Base-by-base conservation (phyloP, 768 basidiomycete genomes). In the Hemileccinum rubropunctum region DNA sequence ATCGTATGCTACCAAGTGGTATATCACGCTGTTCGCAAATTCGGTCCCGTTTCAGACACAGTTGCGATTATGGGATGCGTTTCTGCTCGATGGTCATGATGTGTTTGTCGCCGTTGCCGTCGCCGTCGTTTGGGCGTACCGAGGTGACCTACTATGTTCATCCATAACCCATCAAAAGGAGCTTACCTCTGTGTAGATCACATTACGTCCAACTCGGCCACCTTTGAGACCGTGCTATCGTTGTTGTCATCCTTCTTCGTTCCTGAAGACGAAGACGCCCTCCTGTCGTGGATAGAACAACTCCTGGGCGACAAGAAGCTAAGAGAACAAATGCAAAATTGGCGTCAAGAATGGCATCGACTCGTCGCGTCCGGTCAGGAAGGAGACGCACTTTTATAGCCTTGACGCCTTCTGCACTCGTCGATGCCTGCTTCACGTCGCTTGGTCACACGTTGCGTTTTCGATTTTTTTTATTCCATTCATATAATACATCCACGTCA, bases 1-100 rank as follows among this genome's bases (percentile, higher is more conserved):
- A 26, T 83, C 91, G 17, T 99, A 95, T 71, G 94, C 94, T 23
- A 98, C 95, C 2, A 98, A 98, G 69, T 98, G 97, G 97, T 99
- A 98, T 66, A 98, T 99, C 68, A 98, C 97, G 3, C 75, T 98
- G 13, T 99, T 98, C 62, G 84, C 94, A 43, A 97, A 95, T 64
- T 90, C 91, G 0, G 86, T 99, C 37, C 93, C 95, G 20, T 98
- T 95, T 67, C 91, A 95, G 68, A 92, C 88, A 41, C 94, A 98
- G 71, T 71, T 98, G 23, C 79, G 97, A 53, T 65, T 99, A 27
- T 99, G 95, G 95, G 97, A 99, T 65, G 91, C 81, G 11, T 90
- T 97, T 62, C 73, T 97, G 40, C 70, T 95, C 18, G 95, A 98
- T 54, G 97, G 97, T 10, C 78, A 83, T 58, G 95, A 99, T 61